A percentile compares a stretch with the other conserved stretches of the same genome.
Conservation (phyloP, 2,329 filamentous ascomycete species). For the Epichloe brachyelytri region DNA sequence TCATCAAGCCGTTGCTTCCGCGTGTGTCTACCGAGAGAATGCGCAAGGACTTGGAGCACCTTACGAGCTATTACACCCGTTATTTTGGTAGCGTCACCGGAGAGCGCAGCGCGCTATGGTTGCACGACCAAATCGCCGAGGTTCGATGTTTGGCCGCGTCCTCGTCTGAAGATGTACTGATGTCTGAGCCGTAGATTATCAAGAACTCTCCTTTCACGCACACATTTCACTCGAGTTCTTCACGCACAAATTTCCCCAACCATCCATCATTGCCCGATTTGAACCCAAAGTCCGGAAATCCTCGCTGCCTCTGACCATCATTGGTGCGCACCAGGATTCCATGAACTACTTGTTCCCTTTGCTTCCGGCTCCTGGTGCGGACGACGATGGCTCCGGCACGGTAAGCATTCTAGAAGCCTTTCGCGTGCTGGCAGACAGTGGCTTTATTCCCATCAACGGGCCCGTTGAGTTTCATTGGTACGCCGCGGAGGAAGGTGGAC, state of each 20-base stretch:
- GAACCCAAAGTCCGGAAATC: conserved; percentile 27
- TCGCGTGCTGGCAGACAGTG: conserved; percentile 28
- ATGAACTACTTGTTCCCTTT: conserved; percentile 30
- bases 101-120: conserved; percentile 20
- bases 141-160: conserved; percentile 5
- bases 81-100: conserved; percentile 33
- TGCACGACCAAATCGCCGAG: conserved; percentile 22
- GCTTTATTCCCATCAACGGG: conserved; percentile 35
- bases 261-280: conserved; percentile 34
- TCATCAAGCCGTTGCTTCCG: conserved; percentile 42
- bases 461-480: conserved; percentile 43
- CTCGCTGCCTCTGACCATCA: conserved; percentile 25
- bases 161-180: background rate
- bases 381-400: conserved; percentile 37
- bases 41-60: conserved; percentile 47
- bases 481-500: conserved; percentile 33
- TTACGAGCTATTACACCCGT: conserved; percentile 47
- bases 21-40: conserved; percentile 51
- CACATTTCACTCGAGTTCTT: conserved; percentile 28
- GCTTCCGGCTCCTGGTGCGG: conserved; percentile 31
- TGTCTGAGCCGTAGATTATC: conserved; percentile 14
- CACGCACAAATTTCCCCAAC: conserved; percentile 29
- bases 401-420: conserved; percentile 35
- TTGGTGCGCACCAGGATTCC: conserved; percentile 35
- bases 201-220: conserved; percentile 20